Percentiles rank a stretch among this genome's conserved stretches.
Conservation (phyloP, 345 rosid genomes). For the Streptanthus diversifolius region DNA sequence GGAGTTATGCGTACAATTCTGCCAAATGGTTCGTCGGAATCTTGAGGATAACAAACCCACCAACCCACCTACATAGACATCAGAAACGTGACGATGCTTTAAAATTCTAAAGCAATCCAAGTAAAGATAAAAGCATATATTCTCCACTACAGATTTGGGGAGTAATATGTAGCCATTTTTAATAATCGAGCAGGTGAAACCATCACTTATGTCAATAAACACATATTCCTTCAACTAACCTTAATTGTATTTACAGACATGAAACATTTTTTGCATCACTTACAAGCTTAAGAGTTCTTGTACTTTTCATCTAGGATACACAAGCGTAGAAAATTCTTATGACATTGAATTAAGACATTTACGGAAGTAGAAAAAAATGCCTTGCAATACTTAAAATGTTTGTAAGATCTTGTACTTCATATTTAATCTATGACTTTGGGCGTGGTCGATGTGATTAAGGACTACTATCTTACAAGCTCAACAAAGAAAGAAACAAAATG, state of each 20-base stretch:
- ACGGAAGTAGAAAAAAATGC: neutral
- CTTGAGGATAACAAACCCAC: conserved; percentile 93
- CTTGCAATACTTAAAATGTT: neutral
- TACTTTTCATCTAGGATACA: neutral
- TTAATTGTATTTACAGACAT: neutral
- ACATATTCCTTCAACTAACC: neutral
- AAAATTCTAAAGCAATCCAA: neutral
- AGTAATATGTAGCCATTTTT: neutral
- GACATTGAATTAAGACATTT: neutral
- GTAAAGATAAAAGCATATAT: conserved; percentile 4
- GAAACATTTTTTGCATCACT: neutral
- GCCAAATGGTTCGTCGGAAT: conserved; percentile 82
- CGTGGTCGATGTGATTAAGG: neutral
- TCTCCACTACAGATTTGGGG: neutral
- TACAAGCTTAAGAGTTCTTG: neutral
- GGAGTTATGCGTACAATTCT: conserved; percentile 76
- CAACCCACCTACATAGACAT: conserved; percentile 72
- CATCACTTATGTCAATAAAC: neutral
- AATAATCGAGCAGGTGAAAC: neutral
- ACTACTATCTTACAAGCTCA: neutral
- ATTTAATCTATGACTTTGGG: neutral
- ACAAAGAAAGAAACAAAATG: neutral
- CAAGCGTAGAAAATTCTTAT: neutral
- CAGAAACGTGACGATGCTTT: conserved; percentile 13
- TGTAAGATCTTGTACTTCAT: neutral